phyloP scores from a whole-genome alignment of 768 basidiomycete species.

The Astraeus odoratus region DNA sequence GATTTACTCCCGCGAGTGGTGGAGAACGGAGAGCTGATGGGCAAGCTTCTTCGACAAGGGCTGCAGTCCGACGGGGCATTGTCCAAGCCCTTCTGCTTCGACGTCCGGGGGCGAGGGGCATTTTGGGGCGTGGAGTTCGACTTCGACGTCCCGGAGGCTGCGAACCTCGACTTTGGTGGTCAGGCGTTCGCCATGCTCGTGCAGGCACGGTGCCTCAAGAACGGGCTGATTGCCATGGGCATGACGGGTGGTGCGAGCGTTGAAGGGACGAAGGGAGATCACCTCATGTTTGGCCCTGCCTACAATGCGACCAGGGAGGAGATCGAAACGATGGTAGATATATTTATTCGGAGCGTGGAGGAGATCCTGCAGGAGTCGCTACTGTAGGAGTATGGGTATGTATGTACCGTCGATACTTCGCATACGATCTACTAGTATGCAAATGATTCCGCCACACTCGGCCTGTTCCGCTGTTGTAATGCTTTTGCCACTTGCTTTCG shows the following conservation, averaged over 20 bases:
- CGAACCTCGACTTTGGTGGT: constrained; percentile 43
- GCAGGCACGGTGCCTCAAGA: constrained; percentile 61
- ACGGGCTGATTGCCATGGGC: constrained; percentile 67
- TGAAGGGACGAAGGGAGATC: constrained; percentile 68
- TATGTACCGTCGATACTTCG: no score
- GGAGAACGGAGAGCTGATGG: constrained; percentile 53
- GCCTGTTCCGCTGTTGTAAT: no score
- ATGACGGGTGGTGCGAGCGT: constrained; percentile 63
- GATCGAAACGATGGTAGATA: constrained; percentile 58
- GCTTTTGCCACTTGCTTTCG: neutral
- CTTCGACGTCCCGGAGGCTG: constrained; percentile 39
- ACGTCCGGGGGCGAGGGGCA: constrained; percentile 77
- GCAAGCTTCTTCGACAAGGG: constrained; percentile 45
- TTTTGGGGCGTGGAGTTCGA: constrained; percentile 87
- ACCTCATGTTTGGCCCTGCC: constrained; percentile 70
- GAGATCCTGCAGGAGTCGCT: constrained; percentile 44
- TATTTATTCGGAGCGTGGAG: constrained; percentile 62
- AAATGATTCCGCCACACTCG: constrained; percentile 5
- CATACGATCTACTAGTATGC: no score
- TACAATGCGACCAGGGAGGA: constrained; percentile 70
- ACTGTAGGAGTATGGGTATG: constrained; percentile 6
- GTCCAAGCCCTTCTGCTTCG: constrained; percentile 63
- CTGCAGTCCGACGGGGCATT: constrained; percentile 49
- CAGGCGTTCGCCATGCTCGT: constrained; percentile 58
- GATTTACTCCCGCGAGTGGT: constrained; percentile 63